Base-by-base conservation (phyloP, 257 asterid genomes). In the Primulina tabacum region DNA sequence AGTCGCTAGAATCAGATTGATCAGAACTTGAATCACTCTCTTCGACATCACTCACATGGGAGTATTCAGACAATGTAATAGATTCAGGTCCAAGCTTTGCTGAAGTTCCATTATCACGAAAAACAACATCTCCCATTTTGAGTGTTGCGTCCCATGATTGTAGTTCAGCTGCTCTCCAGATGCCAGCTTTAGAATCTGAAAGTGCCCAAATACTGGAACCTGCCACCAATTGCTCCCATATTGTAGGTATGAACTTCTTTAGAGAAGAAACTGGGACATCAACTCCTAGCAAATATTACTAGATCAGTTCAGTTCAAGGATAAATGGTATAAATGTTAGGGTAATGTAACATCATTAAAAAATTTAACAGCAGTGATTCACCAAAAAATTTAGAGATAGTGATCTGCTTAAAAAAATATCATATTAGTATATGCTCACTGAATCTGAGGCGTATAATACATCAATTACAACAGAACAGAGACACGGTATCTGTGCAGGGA, bases 161-260 rank as follows among this genome's bases (percentile, higher is more conserved):
- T 8, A 90, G 85, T 80, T 93, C 96, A 62, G 97, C 99, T 84
- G 83, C 84, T 82, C 89, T 84, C 99, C 99, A 90, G 65, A 93
- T 76, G 65, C 95, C 95, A 43, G 57, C 68, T 62, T 81, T 82
- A 60, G 60, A n/a, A 70, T 86, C 89, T n/a, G 89, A 62, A 69
- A 81, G 79, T 30, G 97, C 99, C 92, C 88, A 87, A 68, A 93
- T 81, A 75, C 81, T 82, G 70, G 97, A 93, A 56, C 96, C 99
- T 50, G 84, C 95, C 69, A 89, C 77, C 8, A 97, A 86, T 37
- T 83, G 89, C 65, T 83, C 97, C 97, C 96, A 93, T 52, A 38
- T 62, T 8, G 89, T 82, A n/a, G 96, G 91, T 60, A 80, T 70
- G 67, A 86, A 89, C 69, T 80, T 80, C 85, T 84, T 93, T 73